Conservation (phyloP, 805 yeast genomes). For the Candida sphagnicola region DNA sequence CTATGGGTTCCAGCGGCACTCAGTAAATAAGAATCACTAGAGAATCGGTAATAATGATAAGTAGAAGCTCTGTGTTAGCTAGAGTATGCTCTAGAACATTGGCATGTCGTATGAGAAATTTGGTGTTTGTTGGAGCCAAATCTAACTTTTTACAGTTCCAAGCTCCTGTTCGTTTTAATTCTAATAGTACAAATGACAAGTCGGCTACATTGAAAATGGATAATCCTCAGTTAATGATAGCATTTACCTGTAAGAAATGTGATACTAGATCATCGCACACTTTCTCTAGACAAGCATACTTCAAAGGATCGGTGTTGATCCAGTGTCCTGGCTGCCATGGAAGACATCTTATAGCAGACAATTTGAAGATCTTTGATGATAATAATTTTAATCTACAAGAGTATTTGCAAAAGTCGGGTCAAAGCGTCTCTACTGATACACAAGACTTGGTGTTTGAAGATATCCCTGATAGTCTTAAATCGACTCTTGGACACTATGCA, state of each 20-base stretch:
- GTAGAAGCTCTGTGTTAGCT: neutral
- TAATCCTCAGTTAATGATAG: constrained; percentile 77
- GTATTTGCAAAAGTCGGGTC: constrained; percentile 71
- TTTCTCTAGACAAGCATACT: constrained; percentile 91
- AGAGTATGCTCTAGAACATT: neutral
- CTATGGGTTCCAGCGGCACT: no score
- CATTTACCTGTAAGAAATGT: constrained; percentile 91
- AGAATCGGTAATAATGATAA: constrained; percentile 12
- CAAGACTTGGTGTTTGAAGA: constrained; percentile 65
- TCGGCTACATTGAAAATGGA: constrained; percentile 49
- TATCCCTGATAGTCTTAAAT: constrained; percentile 53
- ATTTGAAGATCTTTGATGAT: constrained; percentile 70
- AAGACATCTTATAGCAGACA: constrained; percentile 87
- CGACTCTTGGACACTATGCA: constrained; percentile 59
- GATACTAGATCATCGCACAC: constrained; percentile 78
- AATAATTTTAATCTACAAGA: constrained; percentile 74
- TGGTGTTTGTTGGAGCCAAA: neutral
- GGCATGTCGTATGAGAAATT: neutral
- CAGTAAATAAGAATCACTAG: no score
- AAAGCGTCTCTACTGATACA: constrained; percentile 58
- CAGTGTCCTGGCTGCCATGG: constrained; percentile 90
- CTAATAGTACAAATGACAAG: constrained; percentile 1
- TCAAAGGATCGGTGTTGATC: constrained; percentile 78
- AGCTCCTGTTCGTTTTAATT: constrained; percentile 1
- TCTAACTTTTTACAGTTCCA: neutral